phyloP scores from a whole-genome alignment of 2,329 filamentous ascomycete genomes.

The Aschersonia sp. region DNA sequence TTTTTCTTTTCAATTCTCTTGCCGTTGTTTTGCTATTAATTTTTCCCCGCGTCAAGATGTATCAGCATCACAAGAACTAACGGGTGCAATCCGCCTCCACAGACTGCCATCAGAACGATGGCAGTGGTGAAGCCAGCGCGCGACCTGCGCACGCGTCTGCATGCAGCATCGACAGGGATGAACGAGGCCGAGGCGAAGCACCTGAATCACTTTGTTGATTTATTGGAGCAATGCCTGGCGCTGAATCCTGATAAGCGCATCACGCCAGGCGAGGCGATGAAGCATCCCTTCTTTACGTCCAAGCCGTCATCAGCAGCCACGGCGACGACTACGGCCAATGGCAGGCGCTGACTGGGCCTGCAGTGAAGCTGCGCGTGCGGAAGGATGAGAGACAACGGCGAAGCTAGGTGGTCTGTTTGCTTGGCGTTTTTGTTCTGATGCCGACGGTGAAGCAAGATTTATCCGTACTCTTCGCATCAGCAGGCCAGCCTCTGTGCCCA shows the following conservation, averaged over 20 bases:
- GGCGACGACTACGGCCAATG: neutral
- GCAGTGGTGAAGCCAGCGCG: conserved; percentile 60
- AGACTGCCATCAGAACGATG: conserved; percentile 55
- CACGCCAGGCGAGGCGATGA: conserved; percentile 71
- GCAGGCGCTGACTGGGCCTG: neutral
- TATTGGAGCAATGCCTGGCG: conserved; percentile 75
- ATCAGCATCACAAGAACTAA: neutral
- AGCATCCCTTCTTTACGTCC: conserved; percentile 69
- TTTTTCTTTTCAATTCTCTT: no score
- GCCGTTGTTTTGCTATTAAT: no score
- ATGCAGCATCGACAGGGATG: conserved; percentile 60
- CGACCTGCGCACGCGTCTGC: conserved; percentile 68
- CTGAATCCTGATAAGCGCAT: conserved; percentile 89
- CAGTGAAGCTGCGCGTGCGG: neutral
- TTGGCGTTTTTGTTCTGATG: neutral
- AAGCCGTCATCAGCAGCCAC: neutral
- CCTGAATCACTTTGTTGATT: conserved; percentile 68
- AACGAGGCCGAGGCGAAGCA: conserved; percentile 62
- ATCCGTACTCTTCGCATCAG: no score
- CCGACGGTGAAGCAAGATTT: neutral
- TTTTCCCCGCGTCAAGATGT: neutral
- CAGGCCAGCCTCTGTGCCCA: no score
- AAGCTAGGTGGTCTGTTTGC: no score
- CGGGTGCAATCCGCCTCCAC: conserved; percentile 4
- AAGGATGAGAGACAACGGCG: neutral